Evolutionary conservation across 2,329 filamentous ascomycete species (phyloP).

Genomic region (Monosporascus sp.): DNA sequence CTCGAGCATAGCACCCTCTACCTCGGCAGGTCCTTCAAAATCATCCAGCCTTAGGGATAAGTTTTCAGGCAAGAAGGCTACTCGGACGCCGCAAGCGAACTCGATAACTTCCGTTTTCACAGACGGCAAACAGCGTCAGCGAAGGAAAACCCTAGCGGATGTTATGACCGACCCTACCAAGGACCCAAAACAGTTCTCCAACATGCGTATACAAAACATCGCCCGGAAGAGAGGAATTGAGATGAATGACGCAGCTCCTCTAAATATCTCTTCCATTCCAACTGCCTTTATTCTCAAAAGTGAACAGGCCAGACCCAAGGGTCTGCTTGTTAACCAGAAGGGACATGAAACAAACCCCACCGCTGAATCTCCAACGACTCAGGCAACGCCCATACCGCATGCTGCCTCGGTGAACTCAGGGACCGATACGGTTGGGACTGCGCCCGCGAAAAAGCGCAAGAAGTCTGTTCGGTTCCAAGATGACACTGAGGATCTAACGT

Average conservation of each 20-base stretch:
- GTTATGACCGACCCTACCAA: slow-evolving; percentile 36
- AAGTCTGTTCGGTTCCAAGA: slow-evolving; percentile 34
- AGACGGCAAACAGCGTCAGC: slow-evolving; percentile 35
- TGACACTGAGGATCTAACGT: slow-evolving; percentile 8
- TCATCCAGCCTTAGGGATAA: slow-evolving; percentile 14
- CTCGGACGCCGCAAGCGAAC: slow-evolving; percentile 12
- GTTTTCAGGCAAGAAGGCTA: slow-evolving; percentile 21
- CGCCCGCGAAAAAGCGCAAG: slow-evolving; percentile 21
- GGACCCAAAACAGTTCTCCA: slow-evolving; percentile 35
- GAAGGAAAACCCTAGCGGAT: slow-evolving; percentile 31
- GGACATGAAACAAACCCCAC: slow-evolving; percentile 1
- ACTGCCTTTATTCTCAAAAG: slow-evolving; percentile 21
- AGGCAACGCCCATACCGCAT: slow-evolving; percentile 4
- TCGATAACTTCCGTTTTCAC: slow-evolving; percentile 38
- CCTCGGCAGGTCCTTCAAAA: slow-evolving; percentile 5
- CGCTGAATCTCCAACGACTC: neutral
- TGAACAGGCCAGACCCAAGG: slow-evolving; percentile 8
- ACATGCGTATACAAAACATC: slow-evolving; percentile 31
- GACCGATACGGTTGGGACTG: neutral
- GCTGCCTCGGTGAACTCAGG: slow-evolving; percentile 8
- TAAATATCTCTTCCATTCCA: slow-evolving; percentile 30
- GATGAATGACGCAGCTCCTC: slow-evolving; percentile 36
- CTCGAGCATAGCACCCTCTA: neutral
- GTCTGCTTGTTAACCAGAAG: slow-evolving; percentile 1
- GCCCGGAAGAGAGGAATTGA: slow-evolving; percentile 38